Evolutionary conservation across 2,329 filamentous ascomycete species (phyloP), one percentile per base, ranked within the genome.

Genomic region (Knoxdaviesia capensis): DNA sequence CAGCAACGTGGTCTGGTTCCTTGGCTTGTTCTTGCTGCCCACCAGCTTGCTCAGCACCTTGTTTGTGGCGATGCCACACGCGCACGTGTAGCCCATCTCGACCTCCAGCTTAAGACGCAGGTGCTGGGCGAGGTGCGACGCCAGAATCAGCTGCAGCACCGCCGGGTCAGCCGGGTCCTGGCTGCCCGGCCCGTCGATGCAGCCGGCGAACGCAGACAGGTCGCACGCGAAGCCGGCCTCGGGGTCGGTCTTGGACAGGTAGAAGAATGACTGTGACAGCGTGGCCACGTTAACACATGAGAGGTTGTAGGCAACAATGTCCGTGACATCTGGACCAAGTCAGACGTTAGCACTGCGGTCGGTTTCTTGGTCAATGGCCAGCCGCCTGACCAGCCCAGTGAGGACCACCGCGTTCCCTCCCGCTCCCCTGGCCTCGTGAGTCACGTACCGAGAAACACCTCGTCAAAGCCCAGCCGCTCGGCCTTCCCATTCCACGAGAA

Each of bases 381-480:
- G 41, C 31, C 42, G 36, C 34, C 31, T 28, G 8, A 9, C 1
- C n/a, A 31, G 20, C 20, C 20, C 20, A 20, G 20, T 20, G 20
- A 20, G 20, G 20, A 20, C 3, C 20, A 20, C 20, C 20, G 3
- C 2, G 20, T 20, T 20, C 20, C 20, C 20, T 20, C 20, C 20
- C 20, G 2, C 20, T 20, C 20, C 20, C 20, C 20, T 20, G 2
- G 20, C 20, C 20, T 20, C 20, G 20, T 20, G 20, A 20, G 20
- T 20, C 20, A 47, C 55, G 38, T 51, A 64, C 61, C 61, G 65
- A 64, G 56, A 39, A 64, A 64, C 40, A 93, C 78, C 64, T 96
- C 90, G 55, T 96, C 90, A 48, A 96, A 84, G 0, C 90, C 88
- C 31, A 96, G 62, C 28, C 80, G 72, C 59, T 96, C 87, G 2